Conservation (phyloP, 768 basidiomycete genomes). For the Boletales sp. region DNA sequence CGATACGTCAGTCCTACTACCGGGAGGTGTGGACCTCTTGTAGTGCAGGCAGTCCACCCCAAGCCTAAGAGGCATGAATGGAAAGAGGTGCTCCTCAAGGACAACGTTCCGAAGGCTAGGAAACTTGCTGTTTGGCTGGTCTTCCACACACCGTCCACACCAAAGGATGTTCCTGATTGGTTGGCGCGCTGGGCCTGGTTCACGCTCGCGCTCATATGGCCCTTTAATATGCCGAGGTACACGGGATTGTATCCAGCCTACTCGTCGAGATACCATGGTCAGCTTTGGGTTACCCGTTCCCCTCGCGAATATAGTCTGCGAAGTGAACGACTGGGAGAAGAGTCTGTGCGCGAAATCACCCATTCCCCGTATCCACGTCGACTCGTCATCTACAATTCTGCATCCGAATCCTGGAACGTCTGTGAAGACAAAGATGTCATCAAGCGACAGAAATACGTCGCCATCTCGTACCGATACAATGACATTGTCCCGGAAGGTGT, state of each 20-base stretch:
- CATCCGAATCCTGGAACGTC: neutral
- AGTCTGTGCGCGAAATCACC: conserved; percentile 8
- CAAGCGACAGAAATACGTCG: conserved; percentile 12
- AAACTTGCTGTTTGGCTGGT: conserved; percentile 20
- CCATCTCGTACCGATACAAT: conserved; percentile 15
- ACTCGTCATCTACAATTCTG: conserved; percentile 14
- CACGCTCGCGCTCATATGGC: conserved; percentile 13
- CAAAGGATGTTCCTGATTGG: conserved; percentile 7
- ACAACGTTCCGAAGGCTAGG: neutral
- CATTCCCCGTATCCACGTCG: conserved; percentile 12
- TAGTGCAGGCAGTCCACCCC: conserved; percentile 24
- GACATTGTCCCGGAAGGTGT: conserved; percentile 5
- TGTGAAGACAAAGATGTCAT: conserved; percentile 1
- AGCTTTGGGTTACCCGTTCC: conserved; percentile 23
- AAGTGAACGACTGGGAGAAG: neutral
- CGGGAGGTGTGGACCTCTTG: conserved; percentile 22
- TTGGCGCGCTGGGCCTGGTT: conserved; percentile 15
- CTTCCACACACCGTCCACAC: neutral
- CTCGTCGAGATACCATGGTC: conserved; percentile 16
- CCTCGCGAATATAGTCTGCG: conserved; percentile 21
- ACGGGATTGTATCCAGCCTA: conserved; percentile 15
- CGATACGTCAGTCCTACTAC: conserved; percentile 22
- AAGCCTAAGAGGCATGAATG: neutral
- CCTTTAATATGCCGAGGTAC: neutral
- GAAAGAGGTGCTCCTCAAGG: conserved; percentile 1